Base-by-base conservation (phyloP, 352 stramenopile genomes). In the Saprolegnia parasitica region DNA sequence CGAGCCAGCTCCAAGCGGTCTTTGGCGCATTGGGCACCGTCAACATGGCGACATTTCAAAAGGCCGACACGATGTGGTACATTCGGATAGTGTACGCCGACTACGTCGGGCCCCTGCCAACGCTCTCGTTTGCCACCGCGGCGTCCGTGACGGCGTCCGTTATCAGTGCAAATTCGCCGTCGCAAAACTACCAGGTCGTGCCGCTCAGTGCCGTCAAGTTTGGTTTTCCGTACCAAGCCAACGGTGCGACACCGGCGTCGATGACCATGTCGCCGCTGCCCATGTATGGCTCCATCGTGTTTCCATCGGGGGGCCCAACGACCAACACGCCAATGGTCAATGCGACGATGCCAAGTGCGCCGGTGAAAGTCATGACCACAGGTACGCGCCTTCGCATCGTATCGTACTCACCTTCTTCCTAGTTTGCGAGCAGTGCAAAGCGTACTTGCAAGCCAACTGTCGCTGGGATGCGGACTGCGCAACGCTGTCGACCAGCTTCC, bases 351-450 rank as follows among this genome's bases (percentile, higher is more conserved):
- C 8, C 39, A 15, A 46, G 8, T 8, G 15, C 39, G 15, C 15
- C 39, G 8, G 15, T 15, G 8, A 49, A 49, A 35, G 5, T 5
- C 42, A 49, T 49, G 42, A 4, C 42, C 18, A 49, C 42, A 11
- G 42, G 42, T 49, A 15, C 42, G 42, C 42, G 13, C 11, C 8
- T 49, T 15, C 42, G 42, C 4, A 4, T 49, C 8, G 13, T 4
- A n/a, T 15, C 13, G 4, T n/a, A 10, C 42, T 49, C 42, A 49
- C 18, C 4, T 49, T 15, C n/a, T 49, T 49, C 10, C 11, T 60
- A 60, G 52, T 60, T 60, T 60, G 52, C 35, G 52, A 60, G 3
- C 11, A 42, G 24, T 60, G 52, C 35, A 9, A 60, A 26, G 52
- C 24, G 24, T 60, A 26, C 35, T 60, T 60, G n/a, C 4, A 15